Evolutionary conservation across 306 rosid species (phyloP).

Genomic region (Glycine tomentella): DNA sequence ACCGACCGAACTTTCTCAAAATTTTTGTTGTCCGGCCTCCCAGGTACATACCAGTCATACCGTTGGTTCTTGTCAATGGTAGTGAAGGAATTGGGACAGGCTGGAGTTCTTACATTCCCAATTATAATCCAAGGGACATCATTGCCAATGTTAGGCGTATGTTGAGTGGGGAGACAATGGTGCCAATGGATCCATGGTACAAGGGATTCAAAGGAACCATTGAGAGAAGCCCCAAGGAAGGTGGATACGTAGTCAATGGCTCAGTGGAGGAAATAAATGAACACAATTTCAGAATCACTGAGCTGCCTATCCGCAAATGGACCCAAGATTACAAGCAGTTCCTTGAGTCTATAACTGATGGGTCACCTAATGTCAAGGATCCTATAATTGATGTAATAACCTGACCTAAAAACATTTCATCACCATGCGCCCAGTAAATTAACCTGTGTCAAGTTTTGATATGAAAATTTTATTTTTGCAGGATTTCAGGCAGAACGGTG

Average conservation of each 20-base stretch:
- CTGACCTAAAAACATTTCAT: neutral
- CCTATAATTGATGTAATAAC: conserved; percentile 79
- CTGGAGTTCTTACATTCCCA: conserved; percentile 93
- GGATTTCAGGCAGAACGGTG: conserved; percentile 89
- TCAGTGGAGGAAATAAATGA: conserved; percentile 67
- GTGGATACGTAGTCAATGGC: conserved; percentile 74
- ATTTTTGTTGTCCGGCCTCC: neutral
- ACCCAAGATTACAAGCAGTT: conserved; percentile 94
- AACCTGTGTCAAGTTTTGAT: neutral
- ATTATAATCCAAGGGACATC: conserved; percentile 92
- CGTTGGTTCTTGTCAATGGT: conserved; percentile 91
- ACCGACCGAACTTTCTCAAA: neutral
- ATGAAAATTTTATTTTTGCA: conserved; percentile 42
- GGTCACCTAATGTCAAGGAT: conserved; percentile 78
- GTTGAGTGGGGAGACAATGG: conserved; percentile 63
- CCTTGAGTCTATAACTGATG: conserved; percentile 73
- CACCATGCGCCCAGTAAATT: neutral
- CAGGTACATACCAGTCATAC: conserved; percentile 92
- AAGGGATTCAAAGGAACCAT: conserved; percentile 80
- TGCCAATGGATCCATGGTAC: conserved; percentile 99
- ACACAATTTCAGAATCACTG: conserved; percentile 67
- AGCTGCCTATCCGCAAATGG: conserved; percentile 90
- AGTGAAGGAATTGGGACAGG: conserved; percentile 97
- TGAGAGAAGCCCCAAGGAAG: conserved; percentile 77
- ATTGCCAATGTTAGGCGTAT: conserved; percentile 74